Conservation (phyloP, 768 basidiomycete genomes). For the Boletus reticuloceps region DNA sequence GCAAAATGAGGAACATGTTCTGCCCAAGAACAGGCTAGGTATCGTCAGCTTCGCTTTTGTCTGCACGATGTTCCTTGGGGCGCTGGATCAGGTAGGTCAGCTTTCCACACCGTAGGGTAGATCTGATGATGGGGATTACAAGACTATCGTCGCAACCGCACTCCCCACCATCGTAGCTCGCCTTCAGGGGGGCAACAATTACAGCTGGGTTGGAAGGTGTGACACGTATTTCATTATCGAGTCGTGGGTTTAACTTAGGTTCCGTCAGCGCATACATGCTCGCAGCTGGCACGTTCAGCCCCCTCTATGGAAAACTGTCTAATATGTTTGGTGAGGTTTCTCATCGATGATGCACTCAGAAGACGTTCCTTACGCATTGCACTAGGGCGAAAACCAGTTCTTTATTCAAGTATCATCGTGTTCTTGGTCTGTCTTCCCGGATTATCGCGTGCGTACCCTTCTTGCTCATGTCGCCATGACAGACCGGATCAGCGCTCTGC, state of each 20-base stretch:
- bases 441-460: neutral
- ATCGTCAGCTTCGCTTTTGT: slow-evolving; percentile 22
- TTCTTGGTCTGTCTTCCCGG: slow-evolving; percentile 42
- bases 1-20: slow-evolving; percentile 45
- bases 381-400: slow-evolving; percentile 61
- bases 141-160: slow-evolving; percentile 69
- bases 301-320: slow-evolving; percentile 75
- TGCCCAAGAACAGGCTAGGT: slow-evolving; percentile 34
- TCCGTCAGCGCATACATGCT: slow-evolving; percentile 65
- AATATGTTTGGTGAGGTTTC: slow-evolving; percentile 42
- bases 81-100: slow-evolving; percentile 51
- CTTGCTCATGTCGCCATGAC: neutral
- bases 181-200: slow-evolving; percentile 58
- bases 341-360: neutral
- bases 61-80: slow-evolving; percentile 36
- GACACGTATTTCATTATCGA: neutral
- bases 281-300: slow-evolving; percentile 59
- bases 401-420: slow-evolving; percentile 60
- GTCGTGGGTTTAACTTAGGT: neutral
- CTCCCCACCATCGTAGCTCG: slow-evolving; percentile 65
- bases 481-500: slow-evolving; percentile 78
- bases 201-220: slow-evolving; percentile 63
- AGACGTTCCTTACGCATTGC: neutral
- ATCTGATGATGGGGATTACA: neutral
- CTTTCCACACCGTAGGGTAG: neutral